Evolutionary conservation across 441 rosid genomes (phyloP), one percentile per base, ranked within the genome.

Genomic region (Gossypium gossypioides): DNA sequence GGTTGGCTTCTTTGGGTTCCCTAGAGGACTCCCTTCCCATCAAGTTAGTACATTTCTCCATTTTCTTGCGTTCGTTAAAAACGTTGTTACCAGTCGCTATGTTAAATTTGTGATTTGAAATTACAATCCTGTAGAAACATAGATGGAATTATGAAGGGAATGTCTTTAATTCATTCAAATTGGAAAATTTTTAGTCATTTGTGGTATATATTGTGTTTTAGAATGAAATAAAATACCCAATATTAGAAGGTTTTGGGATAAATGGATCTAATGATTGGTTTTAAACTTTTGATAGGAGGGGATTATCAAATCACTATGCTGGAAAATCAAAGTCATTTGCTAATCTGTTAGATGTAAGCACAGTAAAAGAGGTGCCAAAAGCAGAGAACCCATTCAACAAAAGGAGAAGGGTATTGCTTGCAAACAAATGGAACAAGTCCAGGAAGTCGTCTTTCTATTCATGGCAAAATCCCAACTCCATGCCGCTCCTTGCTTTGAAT

Each of bases 311-410:
- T 75, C 91, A 92, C 72, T 90, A 82, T 69, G 21, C 84, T 0
- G 98, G 97, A 44, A 92, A 88, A 83, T 88, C 93, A 10, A 92
- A 89, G 73, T 92, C 95, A 12, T 92, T 92, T 71, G 85, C 77
- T 13, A 88, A 86, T 78, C 66, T 92, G 10, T 55, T 83, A 57
- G 91, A 89, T 48, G 83, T 74, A 48, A 78, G 54, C 50, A 72
- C 71, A 6, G 75, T 77, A 19, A 85, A 87, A 44, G 94, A 87
- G 62, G 27, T 92, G 72, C 84, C 68, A 81, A 90, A 90, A 75
- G 74, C 79, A 25, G 95, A 92, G 81, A 88, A 86, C 69, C 87
- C 93, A 5, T 85, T 92, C 72, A 92, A 89, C 80, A 87, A 87
- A 79, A 85, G 82, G 64, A 79, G 91, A 46, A 80, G 91, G 34